A percentile compares a stretch with the other conserved stretches of the same genome.
Evolutionary conservation across 2,329 filamentous ascomycete species (phyloP).

Genomic region (Myriosclerotinia curreyana): DNA sequence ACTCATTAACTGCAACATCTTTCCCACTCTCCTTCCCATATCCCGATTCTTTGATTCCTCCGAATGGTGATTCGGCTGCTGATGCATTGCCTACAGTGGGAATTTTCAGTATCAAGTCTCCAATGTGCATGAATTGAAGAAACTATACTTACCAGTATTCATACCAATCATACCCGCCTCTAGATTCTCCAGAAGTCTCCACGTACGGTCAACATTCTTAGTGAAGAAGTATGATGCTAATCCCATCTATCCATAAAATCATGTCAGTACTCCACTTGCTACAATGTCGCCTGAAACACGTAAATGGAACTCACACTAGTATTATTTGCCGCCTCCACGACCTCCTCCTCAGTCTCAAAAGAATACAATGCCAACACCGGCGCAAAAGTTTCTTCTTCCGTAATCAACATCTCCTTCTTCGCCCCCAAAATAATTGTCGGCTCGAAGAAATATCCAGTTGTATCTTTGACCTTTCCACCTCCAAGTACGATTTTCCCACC

Average conservation of each 20-base stretch:
- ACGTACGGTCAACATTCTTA: conserved; percentile 63
- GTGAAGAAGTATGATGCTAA: conserved; percentile 67
- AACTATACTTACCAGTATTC: conserved; percentile 51
- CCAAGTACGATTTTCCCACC: conserved; percentile 64
- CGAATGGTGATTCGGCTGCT: conserved; percentile 64
- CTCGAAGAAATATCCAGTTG: conserved; percentile 65
- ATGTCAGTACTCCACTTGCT: conserved; percentile 16
- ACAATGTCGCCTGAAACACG: too few species aligned
- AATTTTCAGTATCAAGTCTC: conserved; percentile 14
- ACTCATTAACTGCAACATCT: conserved; percentile 62
- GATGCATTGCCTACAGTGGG: conserved; percentile 53
- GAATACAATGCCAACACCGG: conserved; percentile 61
- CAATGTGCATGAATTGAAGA: too few species aligned
- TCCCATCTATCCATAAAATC: conserved; percentile 47
- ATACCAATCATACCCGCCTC: conserved; percentile 69
- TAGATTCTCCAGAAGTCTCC: conserved; percentile 63
- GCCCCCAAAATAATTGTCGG: conserved; percentile 63
- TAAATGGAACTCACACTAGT: conserved; percentile 41
- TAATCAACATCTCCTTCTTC: conserved; percentile 55
- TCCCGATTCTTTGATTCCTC: conserved; percentile 65
- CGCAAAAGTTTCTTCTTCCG: conserved; percentile 62
- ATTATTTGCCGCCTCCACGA: conserved; percentile 56
- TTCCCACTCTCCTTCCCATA: conserved; percentile 67
- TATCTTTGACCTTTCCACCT: conserved; percentile 49
- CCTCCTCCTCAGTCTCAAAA: conserved; percentile 66